These are phyloP conservation scores for Flaveria ramosissima DNA, from an alignment of 129 eudicot genomes.

Conservation along the genomic window DNA sequence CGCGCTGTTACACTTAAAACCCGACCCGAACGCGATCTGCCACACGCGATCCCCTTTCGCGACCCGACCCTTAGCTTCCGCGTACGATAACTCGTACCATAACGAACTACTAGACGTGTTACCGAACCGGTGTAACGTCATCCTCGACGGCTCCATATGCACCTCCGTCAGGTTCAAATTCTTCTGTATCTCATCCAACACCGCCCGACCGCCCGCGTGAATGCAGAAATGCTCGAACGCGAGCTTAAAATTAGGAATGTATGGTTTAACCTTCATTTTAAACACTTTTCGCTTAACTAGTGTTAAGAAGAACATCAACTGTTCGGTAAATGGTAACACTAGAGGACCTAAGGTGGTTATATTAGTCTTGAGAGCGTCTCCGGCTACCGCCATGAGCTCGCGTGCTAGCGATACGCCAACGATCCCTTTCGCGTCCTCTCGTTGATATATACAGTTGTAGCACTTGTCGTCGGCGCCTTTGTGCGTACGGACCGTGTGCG, in stretches of 20 bases:
- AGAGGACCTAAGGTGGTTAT: constrained; percentile 82
- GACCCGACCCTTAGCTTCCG: constrained; percentile 86
- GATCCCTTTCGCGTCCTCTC: constrained; percentile 72
- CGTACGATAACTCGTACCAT: constrained; percentile 86
- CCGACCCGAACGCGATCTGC: constrained; percentile 97
- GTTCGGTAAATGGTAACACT: constrained; percentile 80
- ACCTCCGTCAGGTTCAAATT: constrained; percentile 62
- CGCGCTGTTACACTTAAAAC: constrained; percentile 92
- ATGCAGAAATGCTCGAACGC: constrained; percentile 94
- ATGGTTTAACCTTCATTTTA: constrained; percentile 71
- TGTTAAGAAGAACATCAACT: constrained; percentile 64
- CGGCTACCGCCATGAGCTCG: constrained; percentile 90
- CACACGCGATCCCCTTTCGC: constrained; percentile 71
- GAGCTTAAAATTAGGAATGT: constrained; percentile 79
- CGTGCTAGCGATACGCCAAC: constrained; percentile 83
- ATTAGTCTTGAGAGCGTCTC: constrained; percentile 82
- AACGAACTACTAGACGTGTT: constrained; percentile 90
- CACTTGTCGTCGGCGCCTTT: constrained; percentile 80
- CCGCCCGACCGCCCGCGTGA: constrained; percentile 91
- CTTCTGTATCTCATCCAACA: constrained; percentile 71
- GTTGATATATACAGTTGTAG: constrained; percentile 77
- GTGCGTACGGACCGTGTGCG: constrained; percentile 84
- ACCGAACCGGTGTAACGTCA: constrained; percentile 86
- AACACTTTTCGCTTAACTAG: constrained; percentile 61
- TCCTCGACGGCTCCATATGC: constrained; percentile 93